These are phyloP conservation scores for Verticillium isaacii DNA, from an alignment of 2,329 filamentous ascomycete species.

Conservation along the genomic window DNA sequence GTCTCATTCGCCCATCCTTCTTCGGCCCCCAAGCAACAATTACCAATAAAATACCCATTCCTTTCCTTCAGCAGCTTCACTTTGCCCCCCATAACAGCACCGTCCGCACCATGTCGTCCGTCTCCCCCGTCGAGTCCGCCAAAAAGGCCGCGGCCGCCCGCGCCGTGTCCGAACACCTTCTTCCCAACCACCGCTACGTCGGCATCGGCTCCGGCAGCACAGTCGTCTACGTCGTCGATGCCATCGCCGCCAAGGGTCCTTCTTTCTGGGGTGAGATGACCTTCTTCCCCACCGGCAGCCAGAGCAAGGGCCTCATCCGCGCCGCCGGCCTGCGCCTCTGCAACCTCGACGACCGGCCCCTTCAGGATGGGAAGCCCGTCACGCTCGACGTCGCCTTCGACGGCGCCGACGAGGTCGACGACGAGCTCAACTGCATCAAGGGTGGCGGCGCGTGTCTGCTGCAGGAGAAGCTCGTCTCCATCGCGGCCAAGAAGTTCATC, in stretches of 20 bases:
- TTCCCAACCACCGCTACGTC: constrained; percentile 55
- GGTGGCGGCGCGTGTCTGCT: constrained; percentile 96
- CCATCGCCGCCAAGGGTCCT: constrained; percentile 60
- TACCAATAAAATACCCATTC: background rate
- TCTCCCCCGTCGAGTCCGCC: constrained; percentile 57
- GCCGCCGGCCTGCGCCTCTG: constrained; percentile 71
- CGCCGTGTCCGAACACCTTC: constrained; percentile 70
- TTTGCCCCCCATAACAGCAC: background rate
- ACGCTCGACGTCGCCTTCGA: constrained; percentile 88
- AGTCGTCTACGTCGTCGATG: constrained; percentile 80
- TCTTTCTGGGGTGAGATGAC: constrained; percentile 59
- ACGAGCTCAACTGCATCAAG: constrained; percentile 94
- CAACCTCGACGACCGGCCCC: constrained; percentile 70
- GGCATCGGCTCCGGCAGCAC: constrained; percentile 80
- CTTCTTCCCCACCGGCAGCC: constrained; percentile 90
- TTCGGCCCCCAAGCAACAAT: background rate
- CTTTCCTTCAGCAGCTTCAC: background rate
- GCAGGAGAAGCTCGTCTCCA: constrained; percentile 94
- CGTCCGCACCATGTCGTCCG: background rate
- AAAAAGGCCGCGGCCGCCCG: constrained; percentile 71
- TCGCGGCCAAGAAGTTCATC: constrained; percentile 78
- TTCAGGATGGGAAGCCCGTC: constrained; percentile 33
- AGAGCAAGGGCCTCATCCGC: constrained; percentile 82
- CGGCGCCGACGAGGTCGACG: constrained; percentile 94
- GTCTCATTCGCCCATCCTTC: background rate